phyloP scores from a whole-genome alignment of 805 yeast species.

The Debaryomyces prosopidis region DNA sequence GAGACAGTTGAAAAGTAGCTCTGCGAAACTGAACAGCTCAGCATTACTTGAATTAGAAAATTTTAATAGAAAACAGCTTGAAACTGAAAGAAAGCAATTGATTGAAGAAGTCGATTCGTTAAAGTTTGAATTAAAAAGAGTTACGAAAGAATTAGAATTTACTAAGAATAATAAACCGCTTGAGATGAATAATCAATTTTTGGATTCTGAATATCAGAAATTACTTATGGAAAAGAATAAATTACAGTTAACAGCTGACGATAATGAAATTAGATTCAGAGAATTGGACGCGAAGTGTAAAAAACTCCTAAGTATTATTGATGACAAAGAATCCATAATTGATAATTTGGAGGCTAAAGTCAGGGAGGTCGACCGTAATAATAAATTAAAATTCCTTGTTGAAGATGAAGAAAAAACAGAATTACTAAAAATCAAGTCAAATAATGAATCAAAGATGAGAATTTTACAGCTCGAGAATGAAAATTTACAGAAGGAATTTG shows the following conservation, averaged over 20 bases:
- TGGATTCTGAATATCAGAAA: conserved; percentile 13
- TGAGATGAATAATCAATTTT: conserved; percentile 1
- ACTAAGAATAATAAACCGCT: conserved; percentile 19
- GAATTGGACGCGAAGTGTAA: conserved; percentile 15
- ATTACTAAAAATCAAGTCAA: conserved; percentile 32
- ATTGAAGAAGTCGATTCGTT: conserved; percentile 32
- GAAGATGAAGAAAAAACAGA: conserved; percentile 38
- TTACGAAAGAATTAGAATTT: conserved; percentile 36
- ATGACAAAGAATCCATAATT: conserved; percentile 38
- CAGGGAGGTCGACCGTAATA: conserved; percentile 26
- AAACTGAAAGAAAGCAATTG: conserved; percentile 30
- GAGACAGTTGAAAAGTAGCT: conserved; percentile 16
- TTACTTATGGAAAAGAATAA: conserved; percentile 10
- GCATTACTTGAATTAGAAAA: conserved; percentile 24
- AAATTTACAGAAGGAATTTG: conserved; percentile 32
- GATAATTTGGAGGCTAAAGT: conserved; percentile 33
- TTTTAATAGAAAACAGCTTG: conserved; percentile 17
- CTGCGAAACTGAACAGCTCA: conserved; percentile 11
- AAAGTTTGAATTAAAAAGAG: conserved; percentile 33
- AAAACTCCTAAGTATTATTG: conserved; percentile 17
- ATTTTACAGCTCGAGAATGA: conserved; percentile 39
- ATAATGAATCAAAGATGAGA: conserved; percentile 39
- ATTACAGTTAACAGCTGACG: conserved; percentile 21
- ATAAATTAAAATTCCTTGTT: conserved; percentile 17
- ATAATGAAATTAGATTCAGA: conserved; percentile 5